These are phyloP conservation scores for Plasmodium billcollinsi DNA, from an alignment of 169 alveolate genomes.

Conservation along the genomic window DNA sequence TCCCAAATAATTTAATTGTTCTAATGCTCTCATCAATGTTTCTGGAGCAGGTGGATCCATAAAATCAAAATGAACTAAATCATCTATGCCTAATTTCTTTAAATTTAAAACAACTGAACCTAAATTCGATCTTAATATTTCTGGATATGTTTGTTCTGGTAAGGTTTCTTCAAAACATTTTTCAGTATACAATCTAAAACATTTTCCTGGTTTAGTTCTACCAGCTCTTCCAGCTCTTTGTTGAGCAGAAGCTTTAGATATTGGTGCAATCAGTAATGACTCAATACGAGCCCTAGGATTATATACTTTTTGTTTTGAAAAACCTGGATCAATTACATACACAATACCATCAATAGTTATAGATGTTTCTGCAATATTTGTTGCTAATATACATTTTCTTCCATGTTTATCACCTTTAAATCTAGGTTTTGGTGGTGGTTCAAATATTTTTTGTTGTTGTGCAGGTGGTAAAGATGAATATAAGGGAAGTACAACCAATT, in stretches of 20 bases:
- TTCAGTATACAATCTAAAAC: slow-evolving; percentile 98
- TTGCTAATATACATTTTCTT: slow-evolving; percentile 96
- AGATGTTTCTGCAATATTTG: slow-evolving; percentile 99
- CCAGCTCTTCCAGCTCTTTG: slow-evolving; percentile 99
- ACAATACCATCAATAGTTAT: slow-evolving; percentile 99
- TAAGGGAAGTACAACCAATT: slow-evolving; percentile 90
- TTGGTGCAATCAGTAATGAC: slow-evolving; percentile 97
- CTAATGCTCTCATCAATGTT: slow-evolving; percentile 97
- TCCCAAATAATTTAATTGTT: slow-evolving; percentile 95
- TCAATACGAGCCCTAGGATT: slow-evolving; percentile 99
- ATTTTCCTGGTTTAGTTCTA: slow-evolving; percentile 98
- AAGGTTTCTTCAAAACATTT: slow-evolving; percentile 95
- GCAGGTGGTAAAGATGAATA: slow-evolving; percentile 98
- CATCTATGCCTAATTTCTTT: slow-evolving; percentile 97
- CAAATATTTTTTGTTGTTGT: slow-evolving; percentile 96
- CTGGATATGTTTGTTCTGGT: slow-evolving; percentile 98
- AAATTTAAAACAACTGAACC: slow-evolving; percentile 96
- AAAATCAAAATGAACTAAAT: slow-evolving; percentile 98
- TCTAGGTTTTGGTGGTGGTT: slow-evolving; percentile 95
- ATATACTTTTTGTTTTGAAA: slow-evolving; percentile 98
- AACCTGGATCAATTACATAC: slow-evolving; percentile 99
- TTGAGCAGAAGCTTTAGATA: slow-evolving; percentile 98
- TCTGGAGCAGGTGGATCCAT: slow-evolving; percentile 99
- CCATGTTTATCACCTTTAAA: slow-evolving; percentile 94
- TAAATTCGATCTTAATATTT: slow-evolving; percentile 97